These are phyloP conservation scores for Lactuca saligna DNA, from an alignment of 129 eudicot genomes.

Conservation along the genomic window DNA sequence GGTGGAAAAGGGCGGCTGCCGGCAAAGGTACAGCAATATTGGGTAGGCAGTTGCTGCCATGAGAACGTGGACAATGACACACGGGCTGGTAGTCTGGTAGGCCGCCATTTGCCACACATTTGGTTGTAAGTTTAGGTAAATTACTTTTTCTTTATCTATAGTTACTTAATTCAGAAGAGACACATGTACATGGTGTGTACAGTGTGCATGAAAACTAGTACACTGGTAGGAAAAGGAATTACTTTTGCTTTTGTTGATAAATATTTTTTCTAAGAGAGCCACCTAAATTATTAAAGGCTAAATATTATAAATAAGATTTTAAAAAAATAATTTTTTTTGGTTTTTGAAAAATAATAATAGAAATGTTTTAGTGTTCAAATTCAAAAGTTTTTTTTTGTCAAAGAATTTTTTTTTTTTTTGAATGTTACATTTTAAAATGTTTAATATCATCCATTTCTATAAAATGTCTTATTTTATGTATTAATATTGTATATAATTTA, in stretches of 20 bases:
- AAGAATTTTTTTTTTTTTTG: too few species aligned
- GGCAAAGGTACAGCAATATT: constrained; percentile 19
- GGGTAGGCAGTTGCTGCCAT: background rate
- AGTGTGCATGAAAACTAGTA: background rate
- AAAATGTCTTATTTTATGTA: too few species aligned
- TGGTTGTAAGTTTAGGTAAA: background rate
- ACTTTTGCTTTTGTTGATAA: background rate
- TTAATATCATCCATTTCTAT: too few species aligned
- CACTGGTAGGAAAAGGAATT: background rate
- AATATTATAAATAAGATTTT: too few species aligned
- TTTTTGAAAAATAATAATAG: too few species aligned
- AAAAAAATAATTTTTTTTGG: too few species aligned
- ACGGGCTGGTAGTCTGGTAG: background rate
- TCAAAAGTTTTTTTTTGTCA: too few species aligned
- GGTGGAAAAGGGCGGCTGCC: constrained; percentile 28
- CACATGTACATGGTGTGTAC: background rate
- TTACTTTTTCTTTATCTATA: background rate
- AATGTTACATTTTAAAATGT: too few species aligned
- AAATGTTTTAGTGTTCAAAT: too few species aligned
- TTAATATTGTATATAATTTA: too few species aligned
- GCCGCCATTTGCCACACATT: constrained; percentile 14
- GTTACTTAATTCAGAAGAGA: background rate
- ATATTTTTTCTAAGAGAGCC: too few species aligned
- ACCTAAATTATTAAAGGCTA: too few species aligned
- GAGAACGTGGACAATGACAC: constrained; percentile 23